Evolutionary conservation across 345 rosid genomes (phyloP).

Genomic region (Eucalyptus rudis): DNA sequence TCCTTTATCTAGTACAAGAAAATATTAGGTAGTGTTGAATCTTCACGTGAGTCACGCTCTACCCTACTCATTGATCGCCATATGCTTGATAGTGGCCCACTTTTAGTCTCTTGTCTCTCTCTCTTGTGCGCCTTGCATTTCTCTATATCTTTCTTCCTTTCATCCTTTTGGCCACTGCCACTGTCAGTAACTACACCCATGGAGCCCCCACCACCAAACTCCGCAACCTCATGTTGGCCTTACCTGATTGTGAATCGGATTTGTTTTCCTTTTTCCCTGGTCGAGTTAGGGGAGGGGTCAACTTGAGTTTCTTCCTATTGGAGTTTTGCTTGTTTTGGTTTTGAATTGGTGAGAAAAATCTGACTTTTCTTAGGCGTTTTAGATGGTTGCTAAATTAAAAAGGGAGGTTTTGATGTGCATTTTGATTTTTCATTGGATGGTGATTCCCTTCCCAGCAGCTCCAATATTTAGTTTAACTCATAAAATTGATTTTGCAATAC

Average conservation of each 20-base stretch:
- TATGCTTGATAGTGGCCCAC: neutral
- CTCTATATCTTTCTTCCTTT: neutral
- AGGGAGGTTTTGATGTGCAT: neutral
- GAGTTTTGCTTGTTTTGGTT: neutral
- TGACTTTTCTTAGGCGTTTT: neutral
- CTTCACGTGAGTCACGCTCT: neutral
- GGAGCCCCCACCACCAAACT: neutral
- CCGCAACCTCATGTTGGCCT: neutral
- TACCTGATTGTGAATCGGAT: neutral
- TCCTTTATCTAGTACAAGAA: too few relatives aligned
- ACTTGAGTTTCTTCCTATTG: neutral
- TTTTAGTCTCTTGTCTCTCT: neutral
- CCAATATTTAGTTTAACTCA: neutral
- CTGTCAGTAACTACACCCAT: neutral
- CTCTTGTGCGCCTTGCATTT: neutral
- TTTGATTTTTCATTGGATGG: neutral
- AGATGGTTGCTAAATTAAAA: neutral
- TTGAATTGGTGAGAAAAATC: neutral
- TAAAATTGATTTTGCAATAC: neutral
- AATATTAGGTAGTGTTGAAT: too few relatives aligned
- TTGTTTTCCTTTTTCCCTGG: fast-evolving
- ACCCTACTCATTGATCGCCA: neutral
- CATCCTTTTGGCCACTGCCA: neutral
- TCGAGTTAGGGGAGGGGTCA: neutral
- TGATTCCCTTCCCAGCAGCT: neutral